These are phyloP conservation scores for Mentha longifolia DNA, from an alignment of 257 asterid genomes.

Conservation along the genomic window DNA sequence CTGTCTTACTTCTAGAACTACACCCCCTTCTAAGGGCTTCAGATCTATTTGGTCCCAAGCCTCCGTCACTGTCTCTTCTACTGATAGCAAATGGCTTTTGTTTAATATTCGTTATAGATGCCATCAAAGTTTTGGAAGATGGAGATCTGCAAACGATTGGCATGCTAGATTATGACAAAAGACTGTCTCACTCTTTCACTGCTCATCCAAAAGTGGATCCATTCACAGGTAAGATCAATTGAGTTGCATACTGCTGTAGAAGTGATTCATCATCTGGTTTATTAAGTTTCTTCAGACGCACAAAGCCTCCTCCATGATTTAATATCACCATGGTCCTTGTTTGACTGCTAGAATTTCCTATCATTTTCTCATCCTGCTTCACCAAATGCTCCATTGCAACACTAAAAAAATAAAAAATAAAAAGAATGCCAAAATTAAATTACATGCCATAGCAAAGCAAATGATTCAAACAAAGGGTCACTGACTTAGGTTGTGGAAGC, in stretches of 20 bases:
- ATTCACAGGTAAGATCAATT: slow-evolving; percentile 66
- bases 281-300: not conserved
- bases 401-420: not conserved
- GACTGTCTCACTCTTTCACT: slow-evolving; percentile 83
- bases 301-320: slow-evolving; percentile 7
- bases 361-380: not conserved
- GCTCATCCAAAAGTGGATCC: slow-evolving; percentile 99
- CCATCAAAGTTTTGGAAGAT: slow-evolving; percentile 85
- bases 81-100: not conserved
- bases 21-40: not conserved
- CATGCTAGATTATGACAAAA: slow-evolving; percentile 90
- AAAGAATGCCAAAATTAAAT: not conserved
- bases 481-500: slow-evolving; percentile 9
- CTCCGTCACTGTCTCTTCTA: slow-evolving; percentile 19
- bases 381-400: not conserved
- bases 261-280: not conserved
- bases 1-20: slow-evolving; percentile 8
- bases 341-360: not conserved
- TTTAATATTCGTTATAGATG: slow-evolving; percentile 51
- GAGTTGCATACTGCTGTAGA: slow-evolving; percentile 7
- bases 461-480: not conserved
- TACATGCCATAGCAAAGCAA: not conserved
- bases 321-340: not conserved
- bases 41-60: slow-evolving; percentile 1
- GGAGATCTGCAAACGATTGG: slow-evolving; percentile 96